These are phyloP conservation scores for Gynostemma pentaphyllum DNA, from an alignment of 306 rosid species.

Conservation along the genomic window DNA sequence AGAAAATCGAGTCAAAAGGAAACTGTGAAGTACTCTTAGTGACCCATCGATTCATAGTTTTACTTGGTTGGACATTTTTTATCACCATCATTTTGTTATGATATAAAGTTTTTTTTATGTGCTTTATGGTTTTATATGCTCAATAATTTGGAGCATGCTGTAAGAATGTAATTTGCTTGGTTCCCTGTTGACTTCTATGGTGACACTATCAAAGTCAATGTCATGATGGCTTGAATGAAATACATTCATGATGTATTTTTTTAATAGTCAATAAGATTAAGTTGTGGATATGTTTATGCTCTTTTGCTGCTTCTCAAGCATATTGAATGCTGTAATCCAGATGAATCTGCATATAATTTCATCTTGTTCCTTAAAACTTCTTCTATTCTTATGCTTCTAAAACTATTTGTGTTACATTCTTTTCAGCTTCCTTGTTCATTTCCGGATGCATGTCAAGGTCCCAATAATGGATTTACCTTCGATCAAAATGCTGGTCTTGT, in stretches of 20 bases:
- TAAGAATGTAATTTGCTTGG: not conserved
- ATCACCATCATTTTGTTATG: not conserved
- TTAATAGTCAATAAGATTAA: not conserved
- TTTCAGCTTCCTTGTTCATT: conserved; percentile 55
- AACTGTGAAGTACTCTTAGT: too few relatives aligned
- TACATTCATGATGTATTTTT: not conserved
- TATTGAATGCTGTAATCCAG: not conserved
- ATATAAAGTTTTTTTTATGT: not conserved
- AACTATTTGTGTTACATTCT: not conserved
- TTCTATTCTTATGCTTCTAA: conserved; percentile 8
- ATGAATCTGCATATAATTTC: not conserved
- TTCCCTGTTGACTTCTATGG: not conserved
- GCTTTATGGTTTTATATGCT: not conserved
- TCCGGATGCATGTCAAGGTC: conserved; percentile 37
- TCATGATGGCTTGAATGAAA: not conserved
- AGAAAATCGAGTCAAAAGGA: too few relatives aligned
- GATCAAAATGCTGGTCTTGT: conserved; percentile 58
- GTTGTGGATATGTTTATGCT: not conserved
- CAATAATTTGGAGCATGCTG: conserved; percentile 2
- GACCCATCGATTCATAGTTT: too few relatives aligned
- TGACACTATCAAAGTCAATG: not conserved
- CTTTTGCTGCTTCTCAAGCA: not conserved
- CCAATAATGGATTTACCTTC: conserved; percentile 47
- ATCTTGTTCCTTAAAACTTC: not conserved
- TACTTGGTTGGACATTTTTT: not conserved